Percentiles rank a stretch among this genome's conserved stretches.
phyloP scores from a whole-genome alignment of 2,329 filamentous ascomycete species.

The Simplicillium aogashimaense region DNA sequence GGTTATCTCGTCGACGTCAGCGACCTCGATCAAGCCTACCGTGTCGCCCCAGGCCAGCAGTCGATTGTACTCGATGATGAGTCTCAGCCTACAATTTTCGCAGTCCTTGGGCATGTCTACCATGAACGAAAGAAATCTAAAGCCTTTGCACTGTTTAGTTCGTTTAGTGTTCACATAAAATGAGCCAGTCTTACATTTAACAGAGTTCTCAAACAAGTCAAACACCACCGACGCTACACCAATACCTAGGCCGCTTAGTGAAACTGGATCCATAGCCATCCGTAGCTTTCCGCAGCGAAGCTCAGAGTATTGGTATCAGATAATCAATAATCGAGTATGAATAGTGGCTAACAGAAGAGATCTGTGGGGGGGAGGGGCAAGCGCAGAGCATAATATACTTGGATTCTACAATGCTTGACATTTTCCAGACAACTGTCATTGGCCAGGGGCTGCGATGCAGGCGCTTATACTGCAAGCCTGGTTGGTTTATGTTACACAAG shows the following conservation, averaged over 20 bases:
- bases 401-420: no score
- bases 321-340: no score
- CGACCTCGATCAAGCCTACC: not conserved
- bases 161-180: not conserved
- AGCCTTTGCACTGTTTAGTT: not conserved
- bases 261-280: slow-evolving; percentile 1
- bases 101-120: slow-evolving; percentile 1
- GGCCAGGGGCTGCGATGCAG: no score
- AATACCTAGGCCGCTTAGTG: not conserved
- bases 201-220: slow-evolving; percentile 1
- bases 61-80: slow-evolving; percentile 1
- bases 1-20: not conserved
- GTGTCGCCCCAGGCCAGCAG: slow-evolving; percentile 1
- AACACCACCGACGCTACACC: not conserved
- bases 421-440: no score
- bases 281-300: no score
- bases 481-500: no score
- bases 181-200: not conserved
- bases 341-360: no score
- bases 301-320: no score
- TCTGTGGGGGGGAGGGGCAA: no score
- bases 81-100: not conserved
- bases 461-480: no score
- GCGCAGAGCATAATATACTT: no score
- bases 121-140: slow-evolving; percentile 1